Percentiles rank a stretch among this genome's conserved stretches.
phyloP scores from a whole-genome alignment of 1,284 basidiomycete species.

The Abortiporus biennis region DNA sequence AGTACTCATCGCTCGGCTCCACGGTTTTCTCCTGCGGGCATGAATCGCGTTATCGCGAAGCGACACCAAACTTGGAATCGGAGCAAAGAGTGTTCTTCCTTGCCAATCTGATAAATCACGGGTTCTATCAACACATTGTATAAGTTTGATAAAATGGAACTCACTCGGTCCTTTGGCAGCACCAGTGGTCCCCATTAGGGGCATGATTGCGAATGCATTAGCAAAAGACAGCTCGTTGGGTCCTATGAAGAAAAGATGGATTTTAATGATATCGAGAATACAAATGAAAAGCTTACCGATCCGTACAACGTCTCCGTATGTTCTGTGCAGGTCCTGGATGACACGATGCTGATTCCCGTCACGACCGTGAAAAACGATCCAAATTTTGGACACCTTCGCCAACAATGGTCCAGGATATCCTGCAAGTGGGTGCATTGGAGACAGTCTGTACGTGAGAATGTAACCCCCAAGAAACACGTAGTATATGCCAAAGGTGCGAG shows the following conservation, averaged over 20 bases:
- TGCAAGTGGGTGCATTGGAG: constrained; percentile 25
- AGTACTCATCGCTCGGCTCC: constrained; percentile 22
- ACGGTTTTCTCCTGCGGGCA: constrained; percentile 19
- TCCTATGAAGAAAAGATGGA: constrained; percentile 10
- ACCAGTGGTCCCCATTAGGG: constrained; percentile 15
- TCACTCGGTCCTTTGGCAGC: constrained; percentile 3
- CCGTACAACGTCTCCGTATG: constrained; percentile 26
- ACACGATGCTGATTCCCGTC: constrained; percentile 21
- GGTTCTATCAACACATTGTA: background rate
- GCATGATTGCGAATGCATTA: constrained; percentile 14
- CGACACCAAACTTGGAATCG: constrained; percentile 13
- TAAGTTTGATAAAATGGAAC: constrained; percentile 2
- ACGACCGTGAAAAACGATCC: constrained; percentile 15
- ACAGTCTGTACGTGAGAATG: constrained; percentile 22
- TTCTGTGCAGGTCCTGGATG: constrained; percentile 18
- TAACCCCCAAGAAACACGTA: constrained; percentile 12
- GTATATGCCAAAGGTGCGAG: constrained; percentile 4
- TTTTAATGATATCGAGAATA: background rate
- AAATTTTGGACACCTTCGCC: constrained; percentile 19
- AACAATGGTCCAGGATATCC: constrained; percentile 23
- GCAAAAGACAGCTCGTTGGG: constrained; percentile 22
- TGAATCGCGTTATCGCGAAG: constrained; percentile 18
- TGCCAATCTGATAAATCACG: constrained; percentile 10
- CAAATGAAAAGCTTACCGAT: constrained; percentile 15
- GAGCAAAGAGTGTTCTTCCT: constrained; percentile 14